Evolutionary conservation across 129 eudicot species (phyloP).

Genomic region (Logfia minima): DNA sequence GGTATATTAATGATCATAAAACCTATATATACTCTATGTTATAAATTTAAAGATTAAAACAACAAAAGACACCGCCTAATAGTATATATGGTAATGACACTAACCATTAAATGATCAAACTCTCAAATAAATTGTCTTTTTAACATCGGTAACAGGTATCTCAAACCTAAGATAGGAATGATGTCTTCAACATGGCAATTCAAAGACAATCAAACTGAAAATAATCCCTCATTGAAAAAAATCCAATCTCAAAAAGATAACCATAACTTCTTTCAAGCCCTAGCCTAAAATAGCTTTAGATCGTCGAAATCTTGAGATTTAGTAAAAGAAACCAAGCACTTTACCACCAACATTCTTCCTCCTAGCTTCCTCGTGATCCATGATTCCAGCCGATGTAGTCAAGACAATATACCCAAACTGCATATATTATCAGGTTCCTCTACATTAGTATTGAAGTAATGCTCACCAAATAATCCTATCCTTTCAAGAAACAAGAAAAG

Average conservation of each 20-base stretch:
- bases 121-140: too few relatives aligned
- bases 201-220: neutral
- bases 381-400: constrained; percentile 8
- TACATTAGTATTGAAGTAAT: too few relatives aligned
- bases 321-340: constrained; percentile 4
- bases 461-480: too few relatives aligned
- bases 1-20: too few relatives aligned
- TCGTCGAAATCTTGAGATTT: neutral
- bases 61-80: too few relatives aligned
- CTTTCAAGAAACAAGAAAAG: too few relatives aligned
- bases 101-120: too few relatives aligned
- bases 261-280: neutral
- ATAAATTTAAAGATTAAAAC: too few relatives aligned
- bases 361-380: constrained; percentile 1
- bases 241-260: neutral
- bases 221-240: neutral
- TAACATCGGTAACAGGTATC: too few relatives aligned
- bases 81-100: too few relatives aligned
- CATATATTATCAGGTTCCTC: neutral
- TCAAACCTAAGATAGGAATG: neutral
- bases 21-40: too few relatives aligned
- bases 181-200: neutral
- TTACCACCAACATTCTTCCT: constrained; percentile 9
- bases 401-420: neutral
- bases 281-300: neutral